Base-by-base conservation (phyloP, 257 asterid genomes). In the Penstemon davidsonii region DNA sequence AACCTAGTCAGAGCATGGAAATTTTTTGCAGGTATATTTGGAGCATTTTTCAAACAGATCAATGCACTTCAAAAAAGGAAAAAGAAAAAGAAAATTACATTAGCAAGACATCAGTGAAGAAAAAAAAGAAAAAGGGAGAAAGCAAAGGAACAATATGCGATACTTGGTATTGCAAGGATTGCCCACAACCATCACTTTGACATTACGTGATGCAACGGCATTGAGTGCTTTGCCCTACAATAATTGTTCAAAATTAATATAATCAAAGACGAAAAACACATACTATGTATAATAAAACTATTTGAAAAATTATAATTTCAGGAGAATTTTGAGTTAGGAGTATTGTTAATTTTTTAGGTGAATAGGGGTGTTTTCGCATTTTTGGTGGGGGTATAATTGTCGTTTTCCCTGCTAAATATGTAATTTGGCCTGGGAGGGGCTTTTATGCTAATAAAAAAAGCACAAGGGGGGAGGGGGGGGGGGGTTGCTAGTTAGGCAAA, bases 81-180 rank as follows among this genome's bases (percentile, higher is more conserved):
- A 15, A 15, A 72, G 72, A 68, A 82, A 67, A 75, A 44, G 69
- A 62, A 74, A 8, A 4, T 4, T 25, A 71, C 15, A 79, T 86
- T 33, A 85, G 91, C 19, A 68, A 54, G 62, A 73, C 15, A 73
- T 54, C 54, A 18, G 11, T 3, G 11, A 5, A 19, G 7, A 11
- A 60, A 47, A 15, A 5, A 36, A 52, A 40, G 42, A 55, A 77
- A 11, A 6, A 0, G 33, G 67, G 38, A 71, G 44, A 36, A 49
- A 58, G 1, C 19, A 70, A 58, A 45, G 41, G 54, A 43, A 49
- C 10, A 41, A 39, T 33, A 49, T 45, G 12, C 9, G 18, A 76
- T 91, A 94, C 99, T 94, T 94, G 62, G 98, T 89, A 76, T 94
- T 91, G 83, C 99, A 94, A 59, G 99, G 99, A 81, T 94, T 94